Base-by-base conservation (phyloP, 352 stramenopile species). In the Phytophthora tubulina region DNA sequence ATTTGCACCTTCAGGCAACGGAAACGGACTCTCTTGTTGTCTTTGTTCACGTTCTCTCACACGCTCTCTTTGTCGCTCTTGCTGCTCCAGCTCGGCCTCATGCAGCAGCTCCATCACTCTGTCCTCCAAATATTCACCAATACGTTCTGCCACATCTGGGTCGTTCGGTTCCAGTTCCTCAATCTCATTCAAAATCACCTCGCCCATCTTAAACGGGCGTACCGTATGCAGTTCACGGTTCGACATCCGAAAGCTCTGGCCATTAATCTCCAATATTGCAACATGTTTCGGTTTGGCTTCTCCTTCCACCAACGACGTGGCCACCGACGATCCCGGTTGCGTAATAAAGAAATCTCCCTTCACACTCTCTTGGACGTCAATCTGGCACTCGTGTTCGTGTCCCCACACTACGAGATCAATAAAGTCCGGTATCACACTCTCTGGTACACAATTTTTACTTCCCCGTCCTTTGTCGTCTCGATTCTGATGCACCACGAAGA, bases 401-500 rank as follows among this genome's bases (percentile, higher is more conserved):
- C 97, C 97, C 96, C 97, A 99, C 50, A 97, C 75, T 6, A 99
- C 97, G 49, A 99, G 89, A 73, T 99, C 96, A 72, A 99, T 99
- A 83, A 99, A 99, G 53, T 98, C 88, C 0, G 98, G 98, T 42
- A 99, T 99, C 84, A 99, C 97, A 59, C 87, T 95, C 81, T 99
- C 97, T 30, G 97, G 96, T 11, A 99, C 85, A 70, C 96, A 99
- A 70, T 99, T 99, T 81, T 99, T 99, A 27, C 71, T 77, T 32
- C 96, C 97, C 17, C 88, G 78, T 38, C 93, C 84, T 63, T 95
- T 92, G 41, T 98, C 84, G 76, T 99, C 96, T 59, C 98, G 90
- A 82, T 99, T 99, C 85, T 99, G 98, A 82, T 99, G 98, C 31
- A 99, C 85, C 5, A 99, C 91, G 76, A 99, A 99, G 35, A 99